These are phyloP conservation scores for Penicillium canescens DNA, from an alignment of 495 filamentous ascomycete genomes.

Conservation along the genomic window DNA sequence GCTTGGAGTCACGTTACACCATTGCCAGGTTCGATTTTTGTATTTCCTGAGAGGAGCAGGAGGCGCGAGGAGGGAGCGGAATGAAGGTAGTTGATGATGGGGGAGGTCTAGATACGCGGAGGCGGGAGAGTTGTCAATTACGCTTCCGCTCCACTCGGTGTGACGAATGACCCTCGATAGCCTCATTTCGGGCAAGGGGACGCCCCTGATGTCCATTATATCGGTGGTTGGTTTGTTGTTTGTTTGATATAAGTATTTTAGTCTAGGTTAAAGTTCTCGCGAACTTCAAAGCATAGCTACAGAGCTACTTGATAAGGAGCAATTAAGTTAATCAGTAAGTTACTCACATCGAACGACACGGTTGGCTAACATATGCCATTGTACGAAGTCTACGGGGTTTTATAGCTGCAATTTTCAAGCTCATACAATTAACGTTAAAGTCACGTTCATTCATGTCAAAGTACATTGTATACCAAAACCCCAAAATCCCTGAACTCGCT, in stretches of 20 bases:
- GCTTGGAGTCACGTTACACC: slow-evolving; percentile 34
- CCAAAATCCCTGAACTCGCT: slow-evolving; percentile 16
- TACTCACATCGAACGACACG: neutral
- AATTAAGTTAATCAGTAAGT: neutral
- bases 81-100: slow-evolving; percentile 7
- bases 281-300: neutral
- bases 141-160: slow-evolving; percentile 32
- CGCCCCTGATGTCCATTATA: too few species aligned
- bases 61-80: neutral
- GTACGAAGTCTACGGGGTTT: neutral
- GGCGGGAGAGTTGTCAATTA: slow-evolving; percentile 24
- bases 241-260: too few species aligned
- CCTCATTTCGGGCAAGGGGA: too few species aligned
- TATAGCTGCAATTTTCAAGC: neutral
- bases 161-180: slow-evolving; percentile 9
- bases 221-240: too few species aligned
- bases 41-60: neutral
- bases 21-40: slow-evolving; percentile 29
- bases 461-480: slow-evolving; percentile 19
- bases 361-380: neutral
- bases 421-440: neutral
- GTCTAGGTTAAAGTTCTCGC: too few species aligned
- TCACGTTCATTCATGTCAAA: slow-evolving; percentile 30
- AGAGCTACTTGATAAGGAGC: slow-evolving; percentile 1
- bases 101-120: slow-evolving; percentile 12